Evolutionary conservation across 2,329 filamentous ascomycete species (phyloP).

Genomic region (Thelonectria blattea): DNA sequence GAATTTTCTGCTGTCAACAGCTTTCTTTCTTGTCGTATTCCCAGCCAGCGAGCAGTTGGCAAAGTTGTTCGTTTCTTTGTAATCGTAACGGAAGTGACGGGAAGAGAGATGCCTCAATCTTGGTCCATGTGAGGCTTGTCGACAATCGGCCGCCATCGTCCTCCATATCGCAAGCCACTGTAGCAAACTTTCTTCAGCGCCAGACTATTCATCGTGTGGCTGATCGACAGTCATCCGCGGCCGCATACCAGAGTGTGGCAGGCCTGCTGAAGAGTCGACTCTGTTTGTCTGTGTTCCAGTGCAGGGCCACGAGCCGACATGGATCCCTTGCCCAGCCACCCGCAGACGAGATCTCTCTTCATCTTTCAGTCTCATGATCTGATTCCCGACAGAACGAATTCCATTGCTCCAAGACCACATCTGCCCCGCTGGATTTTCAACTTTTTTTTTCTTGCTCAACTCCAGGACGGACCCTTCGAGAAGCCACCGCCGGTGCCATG

Average conservation of each 20-base stretch:
- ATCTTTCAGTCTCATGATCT: background rate
- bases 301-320: background rate
- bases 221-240: background rate
- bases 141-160: background rate
- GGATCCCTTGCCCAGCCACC: background rate
- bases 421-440: background rate
- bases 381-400: background rate
- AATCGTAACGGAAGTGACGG: too few species aligned
- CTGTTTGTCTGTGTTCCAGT: too few species aligned
- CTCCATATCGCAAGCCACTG: background rate
- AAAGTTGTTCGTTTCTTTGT: too few species aligned
- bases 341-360: background rate
- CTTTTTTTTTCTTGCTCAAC: background rate
- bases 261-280: background rate
- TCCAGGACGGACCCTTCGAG: constrained; percentile 18
- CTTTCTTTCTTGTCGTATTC: constrained; percentile 7
- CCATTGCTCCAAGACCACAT: background rate
- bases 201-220: background rate
- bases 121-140: background rate
- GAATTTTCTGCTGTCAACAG: background rate
- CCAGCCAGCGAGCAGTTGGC: background rate
- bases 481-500: background rate
- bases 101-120: background rate
- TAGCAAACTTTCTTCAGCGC: background rate
- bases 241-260: background rate